phyloP scores from a whole-genome alignment of 192 early-diverging fungal genomes.

The Umbelopsis vinacea region DNA sequence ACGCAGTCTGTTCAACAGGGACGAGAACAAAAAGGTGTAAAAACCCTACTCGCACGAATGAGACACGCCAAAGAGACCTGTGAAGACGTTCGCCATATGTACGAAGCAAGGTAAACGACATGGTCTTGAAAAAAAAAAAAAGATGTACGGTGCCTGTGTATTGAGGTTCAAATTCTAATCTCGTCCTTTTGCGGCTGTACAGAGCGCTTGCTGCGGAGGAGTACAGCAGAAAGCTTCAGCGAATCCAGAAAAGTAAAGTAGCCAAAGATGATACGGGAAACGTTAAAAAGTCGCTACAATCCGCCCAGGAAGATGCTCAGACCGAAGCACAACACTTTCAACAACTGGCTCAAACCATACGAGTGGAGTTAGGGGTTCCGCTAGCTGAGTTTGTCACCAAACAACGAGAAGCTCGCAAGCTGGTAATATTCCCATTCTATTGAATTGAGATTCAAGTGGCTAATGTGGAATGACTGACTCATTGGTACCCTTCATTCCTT shows the following conservation, averaged over 20 bases:
- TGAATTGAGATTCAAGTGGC: not conserved
- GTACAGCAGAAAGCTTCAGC: not conserved
- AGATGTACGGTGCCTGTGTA: too few species aligned
- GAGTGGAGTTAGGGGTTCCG: slow-evolving; percentile 59
- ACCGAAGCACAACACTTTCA: slow-evolving; percentile 16
- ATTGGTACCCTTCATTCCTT: not conserved
- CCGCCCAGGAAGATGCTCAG: slow-evolving; percentile 7
- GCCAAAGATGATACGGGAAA: slow-evolving; percentile 10
- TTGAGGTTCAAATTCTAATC: too few species aligned
- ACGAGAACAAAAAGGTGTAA: slow-evolving; percentile 15
- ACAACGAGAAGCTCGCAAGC: slow-evolving; percentile 60
- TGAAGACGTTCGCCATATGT: slow-evolving; percentile 12
- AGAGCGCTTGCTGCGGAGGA: slow-evolving; percentile 9
- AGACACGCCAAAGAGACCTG: slow-evolving; percentile 12
- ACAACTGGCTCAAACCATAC: slow-evolving; percentile 60
- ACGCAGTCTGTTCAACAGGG: slow-evolving; percentile 8
- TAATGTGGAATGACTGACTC: not conserved
- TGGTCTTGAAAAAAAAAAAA: too few species aligned
- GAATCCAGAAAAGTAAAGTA: slow-evolving; percentile 7
- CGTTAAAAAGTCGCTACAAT: not conserved
- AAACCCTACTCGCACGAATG: slow-evolving; percentile 11
- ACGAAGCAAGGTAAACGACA: slow-evolving; percentile 9
- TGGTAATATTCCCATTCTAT: slow-evolving; percentile 27
- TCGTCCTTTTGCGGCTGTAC: too few species aligned
- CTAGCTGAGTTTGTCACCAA: slow-evolving; percentile 55